Percentiles rank a stretch among this genome's conserved stretches.
These are phyloP conservation scores for Ustilago bromivora DNA, from an alignment of 1,284 basidiomycete genomes.

Conservation along the genomic window DNA sequence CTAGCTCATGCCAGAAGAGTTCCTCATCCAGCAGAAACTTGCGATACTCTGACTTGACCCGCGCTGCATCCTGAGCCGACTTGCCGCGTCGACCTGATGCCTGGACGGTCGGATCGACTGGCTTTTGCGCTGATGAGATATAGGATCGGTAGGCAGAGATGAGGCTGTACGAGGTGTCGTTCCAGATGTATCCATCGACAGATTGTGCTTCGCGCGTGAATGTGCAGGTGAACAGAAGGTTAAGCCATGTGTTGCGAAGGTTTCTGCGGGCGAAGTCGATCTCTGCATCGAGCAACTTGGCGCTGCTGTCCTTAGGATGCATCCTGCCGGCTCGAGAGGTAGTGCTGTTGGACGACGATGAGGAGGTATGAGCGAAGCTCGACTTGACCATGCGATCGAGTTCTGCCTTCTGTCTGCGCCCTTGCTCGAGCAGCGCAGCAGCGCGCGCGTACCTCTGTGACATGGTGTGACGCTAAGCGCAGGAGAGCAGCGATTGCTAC, in stretches of 20 bases:
- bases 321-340: constrained; percentile 35
- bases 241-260: constrained; percentile 63
- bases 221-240: constrained; percentile 62
- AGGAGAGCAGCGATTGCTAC: no score
- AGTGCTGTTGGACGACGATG: constrained; percentile 15
- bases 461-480: constrained; percentile 9
- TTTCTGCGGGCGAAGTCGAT: constrained; percentile 59
- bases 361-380: constrained; percentile 35
- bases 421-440: constrained; percentile 46
- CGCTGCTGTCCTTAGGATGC: constrained; percentile 32
- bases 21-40: constrained; percentile 61
- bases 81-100: constrained; percentile 35
- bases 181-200: constrained; percentile 60
- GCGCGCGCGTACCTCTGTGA: constrained; percentile 43
- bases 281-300: constrained; percentile 45
- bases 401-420: constrained; percentile 46
- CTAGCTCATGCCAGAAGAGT: constrained; percentile 62
- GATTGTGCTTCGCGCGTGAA: constrained; percentile 58
- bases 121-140: constrained; percentile 56
- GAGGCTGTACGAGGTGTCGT: constrained; percentile 63
- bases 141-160: constrained; percentile 55
- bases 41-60: constrained; percentile 51
- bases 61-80: constrained; percentile 39
- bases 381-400: constrained; percentile 50
- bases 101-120: constrained; percentile 26